Base-by-base conservation (phyloP, 805 yeast species). In the Yarrowia deformans region DNA sequence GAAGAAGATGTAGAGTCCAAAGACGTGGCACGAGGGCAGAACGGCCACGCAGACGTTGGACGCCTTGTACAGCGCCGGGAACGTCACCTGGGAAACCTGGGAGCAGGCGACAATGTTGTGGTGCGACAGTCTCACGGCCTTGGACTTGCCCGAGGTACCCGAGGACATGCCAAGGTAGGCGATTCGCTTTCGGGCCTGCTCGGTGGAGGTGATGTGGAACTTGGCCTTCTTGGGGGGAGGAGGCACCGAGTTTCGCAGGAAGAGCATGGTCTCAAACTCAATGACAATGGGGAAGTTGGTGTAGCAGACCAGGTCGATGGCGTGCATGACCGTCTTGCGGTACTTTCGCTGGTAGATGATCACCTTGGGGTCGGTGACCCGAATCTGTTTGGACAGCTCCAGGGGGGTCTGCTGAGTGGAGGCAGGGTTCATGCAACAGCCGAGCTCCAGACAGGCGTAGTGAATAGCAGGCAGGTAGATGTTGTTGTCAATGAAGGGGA, bases 1-100 rank as follows among this genome's bases (percentile, higher is more conserved):
- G 46, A 75, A 72, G 77, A 68, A 78, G 66, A 46, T 74, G 52
- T 56, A 73, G 49, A 69, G 74, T 34, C 78, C 81, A 75, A 69
- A 75, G 34, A 72, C 76, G 69, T 69, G 80, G 69, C 75, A 72
- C 71, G 74, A 72, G 72, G 74, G 81, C 56, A 70, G 75, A 45
- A 69, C 75, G 54, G 73, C 80, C 70, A 73, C 80, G 73, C 71
- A 73, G 69, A 67, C 74, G 70, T 70, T 37, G 37, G 43, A 37
- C 13, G 68, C 37, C 37, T 40, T 32, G 45, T 37, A 63, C n/a
- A 48, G 45, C 5, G 55, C 45, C 1, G 55, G 56, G 14, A 49
- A 37, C 12, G 45, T 23, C 8, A 46, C 39, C 37, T 49, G 55
- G 29, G 68, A 48, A 3, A 63, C 45, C 56, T 63, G 48, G 1